A percentile compares a stretch with the other conserved stretches of the same genome.
Conservation (phyloP, 1,284 basidiomycete species). For the Earliella scabrosa region DNA sequence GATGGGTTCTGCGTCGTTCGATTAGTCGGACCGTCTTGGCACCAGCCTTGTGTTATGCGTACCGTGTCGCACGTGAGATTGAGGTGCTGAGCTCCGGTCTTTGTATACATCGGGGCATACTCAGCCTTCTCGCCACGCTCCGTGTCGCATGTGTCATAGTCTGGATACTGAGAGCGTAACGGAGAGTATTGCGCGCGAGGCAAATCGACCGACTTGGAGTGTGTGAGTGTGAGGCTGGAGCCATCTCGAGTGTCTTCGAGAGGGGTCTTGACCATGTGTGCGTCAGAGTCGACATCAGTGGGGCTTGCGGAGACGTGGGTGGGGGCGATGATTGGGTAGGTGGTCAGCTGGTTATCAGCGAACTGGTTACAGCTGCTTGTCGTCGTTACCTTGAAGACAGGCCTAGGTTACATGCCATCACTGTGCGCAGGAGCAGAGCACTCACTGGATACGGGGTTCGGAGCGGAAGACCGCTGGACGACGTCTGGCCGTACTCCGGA, state of each 20-base stretch:
- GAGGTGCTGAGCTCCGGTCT: conserved; percentile 5
- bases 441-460: conserved; percentile 12
- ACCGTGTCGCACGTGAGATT: conserved; percentile 20
- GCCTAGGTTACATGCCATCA: neutral
- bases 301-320: neutral
- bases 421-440: neutral
- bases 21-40: neutral
- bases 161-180: conserved; percentile 9
- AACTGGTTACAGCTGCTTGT: conserved; percentile 1
- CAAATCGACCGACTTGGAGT: neutral
- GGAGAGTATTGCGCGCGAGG: neutral
- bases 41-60: neutral
- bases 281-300: neutral
- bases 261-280: neutral
- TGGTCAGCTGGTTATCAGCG: neutral
- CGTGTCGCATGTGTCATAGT: conserved; percentile 1
- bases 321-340: conserved; percentile 2
- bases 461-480: conserved; percentile 4
- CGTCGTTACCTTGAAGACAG: neutral
- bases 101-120: conserved; percentile 2
- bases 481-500: neutral
- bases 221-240: conserved; percentile 2
- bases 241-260: neutral
- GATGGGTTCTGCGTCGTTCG: conserved; percentile 7
- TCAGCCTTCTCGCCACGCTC: conserved; percentile 6